These are phyloP conservation scores for Viola odorata DNA, from an alignment of 345 rosid species.

Conservation along the genomic window DNA sequence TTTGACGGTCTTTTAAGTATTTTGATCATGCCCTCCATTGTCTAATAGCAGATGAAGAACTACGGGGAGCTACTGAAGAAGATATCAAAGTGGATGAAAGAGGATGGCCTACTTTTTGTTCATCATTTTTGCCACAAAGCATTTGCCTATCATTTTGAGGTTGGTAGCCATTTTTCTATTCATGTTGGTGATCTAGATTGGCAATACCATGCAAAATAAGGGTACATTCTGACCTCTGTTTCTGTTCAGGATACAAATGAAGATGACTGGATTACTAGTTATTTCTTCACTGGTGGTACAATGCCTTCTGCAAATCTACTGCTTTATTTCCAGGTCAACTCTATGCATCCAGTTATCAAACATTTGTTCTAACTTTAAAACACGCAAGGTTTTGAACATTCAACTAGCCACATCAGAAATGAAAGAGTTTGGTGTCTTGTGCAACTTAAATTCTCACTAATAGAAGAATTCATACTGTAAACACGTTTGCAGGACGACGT, in stretches of 20 bases:
- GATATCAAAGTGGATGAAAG: slow-evolving; percentile 80
- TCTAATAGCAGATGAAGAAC: slow-evolving; percentile 78
- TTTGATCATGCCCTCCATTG: neutral
- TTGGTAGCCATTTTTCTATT: slow-evolving; percentile 9
- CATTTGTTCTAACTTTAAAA: no score
- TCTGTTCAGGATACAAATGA: slow-evolving; percentile 58
- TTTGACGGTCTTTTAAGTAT: neutral
- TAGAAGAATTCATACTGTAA: slow-evolving; percentile 1
- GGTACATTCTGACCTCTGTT: slow-evolving; percentile 1
- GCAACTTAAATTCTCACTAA: neutral
- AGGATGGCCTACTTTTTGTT: slow-evolving; percentile 67
- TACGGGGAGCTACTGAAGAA: slow-evolving; percentile 66
- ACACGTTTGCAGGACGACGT: slow-evolving; percentile 51
- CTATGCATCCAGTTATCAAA: neutral
- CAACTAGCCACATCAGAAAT: neutral
- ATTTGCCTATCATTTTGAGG: slow-evolving; percentile 88
- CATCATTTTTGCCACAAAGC: slow-evolving; percentile 84
- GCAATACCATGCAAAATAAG: neutral
- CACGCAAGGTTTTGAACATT: no score
- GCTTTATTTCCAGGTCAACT: slow-evolving; percentile 75
- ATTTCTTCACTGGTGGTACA: slow-evolving; percentile 86
- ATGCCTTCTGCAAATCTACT: slow-evolving; percentile 86
- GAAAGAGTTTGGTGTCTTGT: neutral
- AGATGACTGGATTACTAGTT: slow-evolving; percentile 85
- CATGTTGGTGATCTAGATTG: neutral